Conservation (phyloP, 2,329 filamentous ascomycete genomes). For the Cladophialophora chaetospira region DNA sequence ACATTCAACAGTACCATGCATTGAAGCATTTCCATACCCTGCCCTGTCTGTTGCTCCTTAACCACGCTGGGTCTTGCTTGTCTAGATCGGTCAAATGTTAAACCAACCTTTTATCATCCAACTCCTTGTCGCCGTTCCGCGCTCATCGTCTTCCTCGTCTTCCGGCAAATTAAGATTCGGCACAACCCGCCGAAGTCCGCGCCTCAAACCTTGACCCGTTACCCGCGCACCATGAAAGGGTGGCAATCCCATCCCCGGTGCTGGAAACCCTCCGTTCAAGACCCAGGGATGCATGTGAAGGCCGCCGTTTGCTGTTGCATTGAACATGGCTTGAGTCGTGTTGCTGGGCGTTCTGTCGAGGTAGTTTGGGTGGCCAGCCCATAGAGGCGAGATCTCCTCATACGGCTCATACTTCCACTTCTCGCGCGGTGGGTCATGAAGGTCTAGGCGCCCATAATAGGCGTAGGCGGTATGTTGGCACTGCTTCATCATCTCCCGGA, state of each 20-base stretch:
- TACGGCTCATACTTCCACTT: slow-evolving; percentile 16
- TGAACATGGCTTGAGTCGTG: background rate
- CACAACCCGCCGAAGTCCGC: background rate
- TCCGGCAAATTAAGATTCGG: background rate
- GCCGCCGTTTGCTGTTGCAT: background rate
- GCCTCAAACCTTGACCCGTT: background rate
- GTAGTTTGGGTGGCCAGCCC: background rate
- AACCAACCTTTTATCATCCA: slow-evolving; percentile 20
- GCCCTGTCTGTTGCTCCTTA: no score
- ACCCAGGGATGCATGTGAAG: background rate
- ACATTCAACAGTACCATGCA: no score
- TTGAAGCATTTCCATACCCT: no score
- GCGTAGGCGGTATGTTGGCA: slow-evolving; percentile 9
- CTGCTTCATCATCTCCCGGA: slow-evolving; percentile 4
- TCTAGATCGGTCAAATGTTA: background rate
- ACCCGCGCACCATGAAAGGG: background rate
- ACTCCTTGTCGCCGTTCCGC: background rate
- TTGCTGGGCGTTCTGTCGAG: background rate
- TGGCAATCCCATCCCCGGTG: background rate
- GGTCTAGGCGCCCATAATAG: slow-evolving; percentile 20
- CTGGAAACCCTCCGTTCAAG: background rate
- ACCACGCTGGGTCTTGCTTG: no score
- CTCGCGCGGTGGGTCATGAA: slow-evolving; percentile 9
- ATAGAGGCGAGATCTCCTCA: background rate
- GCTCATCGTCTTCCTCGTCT: background rate